A percentile compares a stretch with the other conserved stretches of the same genome.
These are phyloP conservation scores for Wickerhamomyces bisporus DNA, from an alignment of 805 yeast genomes.

Conservation along the genomic window DNA sequence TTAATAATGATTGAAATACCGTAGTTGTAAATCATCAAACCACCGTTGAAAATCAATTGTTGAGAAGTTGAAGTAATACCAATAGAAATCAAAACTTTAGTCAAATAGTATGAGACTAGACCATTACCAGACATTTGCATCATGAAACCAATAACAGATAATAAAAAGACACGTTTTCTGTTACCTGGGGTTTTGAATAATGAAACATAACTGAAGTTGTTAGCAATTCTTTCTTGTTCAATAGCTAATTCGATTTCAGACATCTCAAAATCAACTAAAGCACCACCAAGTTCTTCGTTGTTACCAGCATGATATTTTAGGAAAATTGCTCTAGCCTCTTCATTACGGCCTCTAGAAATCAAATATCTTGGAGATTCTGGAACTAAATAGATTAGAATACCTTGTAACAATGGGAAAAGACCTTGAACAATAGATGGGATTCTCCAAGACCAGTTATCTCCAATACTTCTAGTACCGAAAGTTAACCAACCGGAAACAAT, in stretches of 20 bases:
- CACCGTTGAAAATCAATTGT: constrained; percentile 47
- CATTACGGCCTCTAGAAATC: constrained; percentile 35
- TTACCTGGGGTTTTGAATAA: constrained; percentile 34
- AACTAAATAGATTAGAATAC: constrained; percentile 30
- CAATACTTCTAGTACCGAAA: constrained; percentile 35
- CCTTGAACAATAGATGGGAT: constrained; percentile 51
- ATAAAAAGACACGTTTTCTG: constrained; percentile 37
- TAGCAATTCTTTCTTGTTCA: constrained; percentile 34
- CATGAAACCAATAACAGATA: constrained; percentile 28
- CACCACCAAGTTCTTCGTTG: constrained; percentile 19
- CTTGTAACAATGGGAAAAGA: constrained; percentile 38
- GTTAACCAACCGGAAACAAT: constrained; percentile 47
- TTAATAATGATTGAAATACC: constrained; percentile 28
- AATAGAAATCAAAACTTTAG: constrained; percentile 44
- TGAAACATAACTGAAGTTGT: constrained; percentile 32
- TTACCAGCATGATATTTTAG: constrained; percentile 35
- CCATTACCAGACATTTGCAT: constrained; percentile 50
- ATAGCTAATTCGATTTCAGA: constrained; percentile 35
- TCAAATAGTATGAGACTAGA: constrained; percentile 45
- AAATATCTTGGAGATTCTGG: constrained; percentile 49
- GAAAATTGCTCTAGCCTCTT: constrained; percentile 39
- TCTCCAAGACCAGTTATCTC: constrained; percentile 43
- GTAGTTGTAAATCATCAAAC: constrained; percentile 43
- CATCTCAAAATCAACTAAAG: constrained; percentile 33
- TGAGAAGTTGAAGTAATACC: constrained; percentile 43